phyloP scores from a whole-genome alignment of 2,329 filamentous ascomycete species.

The Sporothrix protearum region DNA sequence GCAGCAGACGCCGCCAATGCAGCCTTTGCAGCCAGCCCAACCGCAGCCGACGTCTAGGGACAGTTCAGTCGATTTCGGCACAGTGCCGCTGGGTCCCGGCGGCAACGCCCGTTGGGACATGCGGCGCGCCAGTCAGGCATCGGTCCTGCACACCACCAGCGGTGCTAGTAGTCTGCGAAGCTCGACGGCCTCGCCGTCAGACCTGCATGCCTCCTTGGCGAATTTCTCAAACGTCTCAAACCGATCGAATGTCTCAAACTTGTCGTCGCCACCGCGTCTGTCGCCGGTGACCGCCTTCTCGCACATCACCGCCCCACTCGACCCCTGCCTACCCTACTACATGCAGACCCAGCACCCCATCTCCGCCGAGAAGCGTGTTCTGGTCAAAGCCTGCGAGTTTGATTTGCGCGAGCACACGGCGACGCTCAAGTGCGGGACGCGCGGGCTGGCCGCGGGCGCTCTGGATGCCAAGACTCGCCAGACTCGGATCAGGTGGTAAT shows the following conservation, averaged over 20 bases:
- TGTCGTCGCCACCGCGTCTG: neutral
- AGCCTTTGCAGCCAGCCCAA: neutral
- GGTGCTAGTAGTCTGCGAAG: neutral
- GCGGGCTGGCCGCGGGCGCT: slow-evolving; percentile 47
- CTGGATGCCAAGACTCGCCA: slow-evolving; percentile 47
- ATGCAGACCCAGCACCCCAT: slow-evolving; percentile 34
- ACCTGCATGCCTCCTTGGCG: neutral
- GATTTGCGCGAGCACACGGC: slow-evolving; percentile 52
- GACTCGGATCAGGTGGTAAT: slow-evolving; percentile 48
- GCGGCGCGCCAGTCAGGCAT: slow-evolving; percentile 32
- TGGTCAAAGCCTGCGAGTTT: slow-evolving; percentile 56
- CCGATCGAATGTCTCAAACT: neutral
- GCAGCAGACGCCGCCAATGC: neutral
- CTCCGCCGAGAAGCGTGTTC: slow-evolving; percentile 53
- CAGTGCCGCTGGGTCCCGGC: slow-evolving; percentile 41
- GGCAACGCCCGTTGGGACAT: slow-evolving; percentile 44
- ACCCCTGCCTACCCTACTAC: slow-evolving; percentile 21
- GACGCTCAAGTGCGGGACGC: slow-evolving; percentile 51
- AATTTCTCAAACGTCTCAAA: too few relatives aligned
- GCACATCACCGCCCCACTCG: neutral
- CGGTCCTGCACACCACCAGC: slow-evolving; percentile 5
- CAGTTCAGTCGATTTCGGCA: slow-evolving; percentile 34
- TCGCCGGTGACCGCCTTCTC: neutral
- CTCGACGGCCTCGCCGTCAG: neutral
- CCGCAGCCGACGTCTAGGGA: neutral